Evolutionary conservation across 305 asterid species (phyloP).

Genomic region (Rubia tinctorum): DNA sequence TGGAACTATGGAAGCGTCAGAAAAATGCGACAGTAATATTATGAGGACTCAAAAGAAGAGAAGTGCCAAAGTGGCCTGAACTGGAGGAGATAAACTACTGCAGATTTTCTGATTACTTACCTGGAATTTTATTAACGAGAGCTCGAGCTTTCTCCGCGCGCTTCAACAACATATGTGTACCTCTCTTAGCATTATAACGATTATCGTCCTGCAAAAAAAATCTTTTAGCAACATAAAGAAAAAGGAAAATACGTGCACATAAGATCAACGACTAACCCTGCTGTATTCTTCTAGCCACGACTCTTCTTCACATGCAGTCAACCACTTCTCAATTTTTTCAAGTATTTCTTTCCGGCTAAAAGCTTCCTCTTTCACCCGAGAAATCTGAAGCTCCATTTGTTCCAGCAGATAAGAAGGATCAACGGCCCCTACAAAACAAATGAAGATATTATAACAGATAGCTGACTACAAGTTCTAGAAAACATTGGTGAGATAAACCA

Average conservation of each 20-base stretch:
- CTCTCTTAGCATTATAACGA: conserved; percentile 88
- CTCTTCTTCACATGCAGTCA: conserved; percentile 82
- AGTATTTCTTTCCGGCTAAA: conserved; percentile 78
- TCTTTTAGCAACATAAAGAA: conserved; percentile 15
- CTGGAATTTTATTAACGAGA: conserved; percentile 86
- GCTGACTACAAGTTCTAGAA: conserved; percentile 3
- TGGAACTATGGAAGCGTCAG: background rate
- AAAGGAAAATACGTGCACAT: background rate
- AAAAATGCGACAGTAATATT: background rate
- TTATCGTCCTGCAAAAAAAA: conserved; percentile 67
- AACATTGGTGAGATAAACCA: background rate
- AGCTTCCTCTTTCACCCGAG: conserved; percentile 68
- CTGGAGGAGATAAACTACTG: background rate
- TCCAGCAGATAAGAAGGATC: conserved; percentile 64
- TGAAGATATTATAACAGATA: conserved; percentile 10
- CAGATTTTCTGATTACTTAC: conserved; percentile 25
- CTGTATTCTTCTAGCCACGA: conserved; percentile 93
- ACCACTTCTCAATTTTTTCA: conserved; percentile 88
- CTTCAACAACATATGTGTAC: conserved; percentile 80
- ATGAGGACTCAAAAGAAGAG: background rate
- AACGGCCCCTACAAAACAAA: conserved; percentile 48
- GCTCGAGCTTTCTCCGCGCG: conserved; percentile 95
- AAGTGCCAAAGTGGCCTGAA: no score
- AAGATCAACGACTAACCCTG: conserved; percentile 53
- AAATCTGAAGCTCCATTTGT: conserved; percentile 62